phyloP scores from a whole-genome alignment of 192 early-diverging fungal genomes.

The Chytriomyces confervae region DNA sequence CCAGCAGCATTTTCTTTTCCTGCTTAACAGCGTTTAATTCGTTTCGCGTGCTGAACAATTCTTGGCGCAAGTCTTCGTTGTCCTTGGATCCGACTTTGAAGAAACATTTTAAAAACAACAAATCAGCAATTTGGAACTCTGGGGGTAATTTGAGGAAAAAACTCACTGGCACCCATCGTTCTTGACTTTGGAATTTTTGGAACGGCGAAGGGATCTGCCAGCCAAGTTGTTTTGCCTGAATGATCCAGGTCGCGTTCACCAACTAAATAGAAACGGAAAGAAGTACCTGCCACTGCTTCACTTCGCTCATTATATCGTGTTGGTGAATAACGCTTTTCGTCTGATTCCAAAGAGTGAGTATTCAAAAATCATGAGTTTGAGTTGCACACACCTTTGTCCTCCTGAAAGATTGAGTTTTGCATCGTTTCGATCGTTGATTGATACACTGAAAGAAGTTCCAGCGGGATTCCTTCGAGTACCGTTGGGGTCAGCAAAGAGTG shows the following conservation, averaged over 20 bases:
- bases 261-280: neutral
- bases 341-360: neutral
- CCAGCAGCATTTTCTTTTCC: conserved; percentile 30
- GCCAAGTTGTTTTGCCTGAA: neutral
- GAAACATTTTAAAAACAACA: neutral
- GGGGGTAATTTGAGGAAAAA: neutral
- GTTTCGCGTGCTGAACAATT: conserved; percentile 23
- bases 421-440: conserved; percentile 24
- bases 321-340: conserved; percentile 5
- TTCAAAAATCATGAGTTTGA: too few relatives aligned
- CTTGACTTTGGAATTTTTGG: conserved; percentile 28
- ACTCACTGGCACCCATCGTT: conserved; percentile 23
- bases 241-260: neutral
- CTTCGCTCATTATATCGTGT: conserved; percentile 5
- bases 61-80: conserved; percentile 29
- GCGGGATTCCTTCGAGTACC: neutral
- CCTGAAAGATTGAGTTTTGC: conserved; percentile 7
- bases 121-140: neutral
- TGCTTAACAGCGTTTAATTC: conserved; percentile 30
- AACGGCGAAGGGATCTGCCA: conserved; percentile 12
- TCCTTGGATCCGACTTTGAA: conserved; percentile 31
- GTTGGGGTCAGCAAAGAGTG: neutral
- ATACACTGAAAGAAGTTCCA: conserved; percentile 15
- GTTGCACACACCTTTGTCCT: neutral
- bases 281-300: neutral